Base-by-base conservation (phyloP, 495 filamentous ascomycete species). In the Entonaema liquescens region DNA sequence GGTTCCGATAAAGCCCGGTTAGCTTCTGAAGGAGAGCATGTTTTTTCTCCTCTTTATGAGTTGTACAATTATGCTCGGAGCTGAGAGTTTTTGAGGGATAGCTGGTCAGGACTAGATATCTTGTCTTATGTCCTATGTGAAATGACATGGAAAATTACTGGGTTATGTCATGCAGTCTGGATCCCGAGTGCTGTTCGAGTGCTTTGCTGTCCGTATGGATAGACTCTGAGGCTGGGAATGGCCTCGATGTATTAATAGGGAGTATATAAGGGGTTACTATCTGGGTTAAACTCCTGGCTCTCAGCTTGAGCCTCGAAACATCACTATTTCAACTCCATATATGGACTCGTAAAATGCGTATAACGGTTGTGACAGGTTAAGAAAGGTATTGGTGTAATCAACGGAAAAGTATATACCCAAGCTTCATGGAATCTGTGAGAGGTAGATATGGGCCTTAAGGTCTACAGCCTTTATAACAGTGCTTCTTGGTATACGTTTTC, bases 171-270 rank as follows among this genome's bases (percentile, higher is more conserved):
- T 19, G 42, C 59, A 13, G 23, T 11, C 49, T 44, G 21, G 21
- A 23, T 29, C 42, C 17, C 31, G 11, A 13, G 3, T 13, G 31
- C 17, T 67, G 2, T 8, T 44, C 25, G 11, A 26, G 12, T 53
- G 52, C 19, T 7, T 0, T 9, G 28, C 47, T 25, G 17, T 26
- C 52, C 26, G 25, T 21, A 29, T 31, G 56, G n/a, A 38, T 5
- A 12, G 33, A 9, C 36, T 6, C 19, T 9, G 33, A 44, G 59
- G 59, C 40, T 50, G 19, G 25, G 52, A 38, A 60, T 64, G 54
- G 56, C 40, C 49, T 67, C 25, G 15, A 26, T 72, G 70, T 72
- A 72, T 55, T 17, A 68, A n/a, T 72, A 72, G 31, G 36, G 59
- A 56, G 15, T 33, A 47, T 9, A 17, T 12, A 28, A 15, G 26